Percentiles rank a stretch among this genome's conserved stretches.
phyloP scores from a whole-genome alignment of 2,329 filamentous ascomycete genomes.

The Hypoxylon sp. region DNA sequence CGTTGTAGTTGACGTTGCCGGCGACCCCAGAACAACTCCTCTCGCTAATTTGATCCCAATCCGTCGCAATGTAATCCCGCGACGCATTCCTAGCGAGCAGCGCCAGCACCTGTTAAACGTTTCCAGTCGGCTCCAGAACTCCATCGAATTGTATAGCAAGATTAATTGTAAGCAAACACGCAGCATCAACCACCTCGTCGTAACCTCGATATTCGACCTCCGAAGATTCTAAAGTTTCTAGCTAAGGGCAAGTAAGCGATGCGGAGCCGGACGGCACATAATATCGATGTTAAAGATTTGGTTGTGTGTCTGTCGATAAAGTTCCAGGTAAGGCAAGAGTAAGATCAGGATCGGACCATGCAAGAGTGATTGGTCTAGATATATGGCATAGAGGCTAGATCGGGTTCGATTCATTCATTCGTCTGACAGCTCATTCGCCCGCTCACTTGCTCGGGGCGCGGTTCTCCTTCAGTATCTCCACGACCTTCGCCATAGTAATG shows the following conservation, averaged over 20 bases:
- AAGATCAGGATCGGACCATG: conserved; percentile 4
- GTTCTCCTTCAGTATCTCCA: conserved; percentile 59
- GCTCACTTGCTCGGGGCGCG: conserved; percentile 50
- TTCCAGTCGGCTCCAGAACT: conserved; percentile 5
- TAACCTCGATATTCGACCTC: conserved; percentile 3
- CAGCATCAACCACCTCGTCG: neutral
- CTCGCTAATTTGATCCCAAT: conserved; percentile 41
- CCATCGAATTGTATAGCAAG: conserved; percentile 1
- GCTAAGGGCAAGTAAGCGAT: neutral
- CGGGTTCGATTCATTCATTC: conserved; percentile 6
- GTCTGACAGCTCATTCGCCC: neutral
- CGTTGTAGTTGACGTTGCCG: conserved; percentile 1
- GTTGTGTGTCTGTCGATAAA: neutral
- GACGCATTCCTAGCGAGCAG: conserved; percentile 11
- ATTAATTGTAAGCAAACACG: conserved; percentile 9
- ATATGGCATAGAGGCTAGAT: conserved; percentile 8
- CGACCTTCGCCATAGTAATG: conserved; percentile 68
- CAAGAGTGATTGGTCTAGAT: conserved; percentile 13
- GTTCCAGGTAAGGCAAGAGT: conserved; percentile 29
- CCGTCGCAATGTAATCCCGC: conserved; percentile 23
- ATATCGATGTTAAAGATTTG: conserved; percentile 2
- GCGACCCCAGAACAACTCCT: neutral
- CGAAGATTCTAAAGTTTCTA: neutral
- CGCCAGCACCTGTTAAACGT: conserved; percentile 31
- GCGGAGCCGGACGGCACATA: conserved; percentile 2